Evolutionary conservation across 2,329 filamentous ascomycete genomes (phyloP), one percentile per base, ranked within the genome.

Genomic region (Arthrobotrys sinensis): DNA sequence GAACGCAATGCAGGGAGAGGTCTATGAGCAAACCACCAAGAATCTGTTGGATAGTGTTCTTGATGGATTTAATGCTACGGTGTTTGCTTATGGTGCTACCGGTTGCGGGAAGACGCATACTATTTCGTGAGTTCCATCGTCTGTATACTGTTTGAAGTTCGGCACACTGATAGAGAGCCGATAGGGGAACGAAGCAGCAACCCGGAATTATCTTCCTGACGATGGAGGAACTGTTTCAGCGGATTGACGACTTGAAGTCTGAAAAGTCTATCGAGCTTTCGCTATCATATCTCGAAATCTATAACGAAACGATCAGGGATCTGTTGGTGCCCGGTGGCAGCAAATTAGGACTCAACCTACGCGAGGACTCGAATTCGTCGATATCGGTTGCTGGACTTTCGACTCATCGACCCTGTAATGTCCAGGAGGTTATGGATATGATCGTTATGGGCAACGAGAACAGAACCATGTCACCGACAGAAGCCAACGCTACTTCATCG

Each of bases 101-200:
- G 96, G 96, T 45, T 99, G 96, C 85, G 96, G 96, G 85, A 99
- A 99, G 86, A 99, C 96, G 24, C 96, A 99, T 84, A 99, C 96
- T 8, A 99, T 99, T 82, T 79, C 76, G 76, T 79, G 80, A 77
- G 80, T 79, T 21, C 87, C 14, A 24, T 12, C 16, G 19, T 28
- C 3, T n/a, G 19, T 11, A 19, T 12, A 21, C 14, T 14, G 7
- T 10, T 16, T 11, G 4, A 7, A 24, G 10, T 1, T 7, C 7
- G 1, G 11, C 12, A n/a, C 62, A 14, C 53, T 70, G 16, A 71
- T 43, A 14, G 0, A 4, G 6, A 12, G 12, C 62, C 32, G 38
- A 28, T 21, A 93, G 91, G 2, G 96, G 96, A 81, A 97, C 95
- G 0, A 86, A 93, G 1, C 92, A 97, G 83, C 92, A 97, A 83